A percentile compares a stretch with the other conserved stretches of the same genome.
Conservation (phyloP, 2,329 filamentous ascomycete species). For the Alternaria arborescens region DNA sequence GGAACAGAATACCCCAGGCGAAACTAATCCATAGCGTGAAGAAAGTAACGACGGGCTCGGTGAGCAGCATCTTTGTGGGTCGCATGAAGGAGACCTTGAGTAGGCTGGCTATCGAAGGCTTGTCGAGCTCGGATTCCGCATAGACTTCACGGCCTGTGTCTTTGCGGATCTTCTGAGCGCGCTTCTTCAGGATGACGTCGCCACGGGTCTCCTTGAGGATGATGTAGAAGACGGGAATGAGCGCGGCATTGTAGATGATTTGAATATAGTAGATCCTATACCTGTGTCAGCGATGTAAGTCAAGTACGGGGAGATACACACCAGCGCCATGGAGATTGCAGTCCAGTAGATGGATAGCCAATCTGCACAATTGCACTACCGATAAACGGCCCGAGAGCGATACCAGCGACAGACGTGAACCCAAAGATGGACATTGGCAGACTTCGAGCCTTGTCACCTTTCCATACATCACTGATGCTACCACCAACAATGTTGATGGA, state of each 20-base stretch:
- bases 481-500: slow-evolving; percentile 52
- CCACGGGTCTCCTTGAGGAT: slow-evolving; percentile 55
- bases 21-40: slow-evolving; percentile 58
- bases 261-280: slow-evolving; percentile 57
- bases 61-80: slow-evolving; percentile 52
- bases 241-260: slow-evolving; percentile 54
- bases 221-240: slow-evolving; percentile 54
- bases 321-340: slow-evolving; percentile 51
- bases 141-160: slow-evolving; percentile 45
- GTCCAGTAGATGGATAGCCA: slow-evolving; percentile 31
- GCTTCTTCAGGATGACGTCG: slow-evolving; percentile 53
- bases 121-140: slow-evolving; percentile 39
- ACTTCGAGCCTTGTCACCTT: slow-evolving; percentile 52
- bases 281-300: not conserved
- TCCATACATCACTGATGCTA: slow-evolving; percentile 47
- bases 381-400: slow-evolving; percentile 55
- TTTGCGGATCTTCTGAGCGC: slow-evolving; percentile 51
- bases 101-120: slow-evolving; percentile 24
- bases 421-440: slow-evolving; percentile 57
- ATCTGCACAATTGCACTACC: slow-evolving; percentile 53
- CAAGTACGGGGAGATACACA: slow-evolving; percentile 19
- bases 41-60: slow-evolving; percentile 54
- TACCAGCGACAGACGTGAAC: slow-evolving; percentile 55
- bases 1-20: slow-evolving; percentile 55
- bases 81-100: slow-evolving; percentile 54